phyloP scores from a whole-genome alignment of 2,329 filamentous ascomycete species.

The Stagonosporopsis vannaccii region DNA sequence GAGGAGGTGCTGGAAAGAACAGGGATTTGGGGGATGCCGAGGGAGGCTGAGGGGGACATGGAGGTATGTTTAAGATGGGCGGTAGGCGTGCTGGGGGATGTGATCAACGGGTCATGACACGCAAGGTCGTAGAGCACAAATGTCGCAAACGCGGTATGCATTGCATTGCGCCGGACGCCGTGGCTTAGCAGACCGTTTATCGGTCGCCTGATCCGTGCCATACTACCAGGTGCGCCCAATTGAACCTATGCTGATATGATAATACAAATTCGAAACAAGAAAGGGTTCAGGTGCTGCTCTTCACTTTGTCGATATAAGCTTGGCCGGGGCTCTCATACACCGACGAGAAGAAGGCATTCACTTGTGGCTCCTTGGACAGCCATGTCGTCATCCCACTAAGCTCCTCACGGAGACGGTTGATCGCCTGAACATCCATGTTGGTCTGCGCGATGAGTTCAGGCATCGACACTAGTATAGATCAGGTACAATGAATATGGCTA shows the following conservation, averaged over 20 bases:
- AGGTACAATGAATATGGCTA: neutral
- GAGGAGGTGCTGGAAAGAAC: conserved; percentile 44
- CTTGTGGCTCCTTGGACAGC: conserved; percentile 73
- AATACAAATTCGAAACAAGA: conserved; percentile 17
- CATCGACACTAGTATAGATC: conserved; percentile 70
- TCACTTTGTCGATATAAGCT: conserved; percentile 75
- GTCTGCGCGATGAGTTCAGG: conserved; percentile 96
- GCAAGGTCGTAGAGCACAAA: neutral
- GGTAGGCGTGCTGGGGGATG: conserved; percentile 30
- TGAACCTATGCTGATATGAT: conserved; percentile 23
- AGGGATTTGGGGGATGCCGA: conserved; percentile 50
- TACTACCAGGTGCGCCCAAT: conserved; percentile 4
- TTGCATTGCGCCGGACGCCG: conserved; percentile 15
- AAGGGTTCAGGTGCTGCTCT: conserved; percentile 38
- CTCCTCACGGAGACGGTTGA: conserved; percentile 87
- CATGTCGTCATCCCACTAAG: conserved; percentile 85
- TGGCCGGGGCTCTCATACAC: conserved; percentile 76
- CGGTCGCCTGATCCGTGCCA: neutral
- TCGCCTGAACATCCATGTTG: conserved; percentile 94
- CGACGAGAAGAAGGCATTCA: conserved; percentile 76
- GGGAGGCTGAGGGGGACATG: conserved; percentile 46
- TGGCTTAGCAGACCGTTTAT: neutral
- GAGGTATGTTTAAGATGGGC: conserved; percentile 43
- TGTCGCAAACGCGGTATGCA: neutral
- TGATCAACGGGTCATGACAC: conserved; percentile 24